These are phyloP conservation scores for Aspergillus sp. DNA, from an alignment of 2,329 filamentous ascomycete genomes.

Conservation along the genomic window DNA sequence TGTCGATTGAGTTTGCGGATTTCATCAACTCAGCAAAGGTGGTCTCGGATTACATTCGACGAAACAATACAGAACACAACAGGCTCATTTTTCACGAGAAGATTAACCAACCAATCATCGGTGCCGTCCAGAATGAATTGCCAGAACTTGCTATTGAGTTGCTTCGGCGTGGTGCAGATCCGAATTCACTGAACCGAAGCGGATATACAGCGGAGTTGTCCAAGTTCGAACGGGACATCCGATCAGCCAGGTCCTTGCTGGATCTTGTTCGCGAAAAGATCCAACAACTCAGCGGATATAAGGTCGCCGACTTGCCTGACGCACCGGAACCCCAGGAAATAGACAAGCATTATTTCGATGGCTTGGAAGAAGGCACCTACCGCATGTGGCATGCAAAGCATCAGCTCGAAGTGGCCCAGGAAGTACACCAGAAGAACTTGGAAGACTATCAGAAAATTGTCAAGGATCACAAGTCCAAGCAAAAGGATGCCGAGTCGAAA, in stretches of 20 bases:
- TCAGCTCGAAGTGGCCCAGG: conserved; percentile 37
- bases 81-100: conserved; percentile 47
- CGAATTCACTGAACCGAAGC: conserved; percentile 56
- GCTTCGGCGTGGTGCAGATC: conserved; percentile 63
- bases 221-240: neutral
- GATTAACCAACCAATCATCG: conserved; percentile 65
- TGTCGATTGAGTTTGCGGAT: conserved; percentile 58
- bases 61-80: conserved; percentile 50
- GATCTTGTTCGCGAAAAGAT: conserved; percentile 60
- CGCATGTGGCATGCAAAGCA: conserved; percentile 53
- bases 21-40: conserved; percentile 29
- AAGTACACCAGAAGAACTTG: conserved; percentile 37
- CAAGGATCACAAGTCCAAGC: neutral
- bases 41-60: conserved; percentile 10
- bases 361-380: conserved; percentile 58
- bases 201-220: conserved; percentile 24
- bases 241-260: conserved; percentile 47
- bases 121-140: conserved; percentile 56
- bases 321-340: conserved; percentile 25
- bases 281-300: conserved; percentile 49
- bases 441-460: conserved; percentile 23
- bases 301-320: conserved; percentile 26
- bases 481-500: conserved; percentile 51
- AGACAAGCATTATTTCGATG: conserved; percentile 54
- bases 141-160: conserved; percentile 57